Evolutionary conservation across 163 green algal genomes (phyloP), one percentile per base, ranked within the genome.

Genomic region (Chlamydomonas reinhardtii): DNA sequence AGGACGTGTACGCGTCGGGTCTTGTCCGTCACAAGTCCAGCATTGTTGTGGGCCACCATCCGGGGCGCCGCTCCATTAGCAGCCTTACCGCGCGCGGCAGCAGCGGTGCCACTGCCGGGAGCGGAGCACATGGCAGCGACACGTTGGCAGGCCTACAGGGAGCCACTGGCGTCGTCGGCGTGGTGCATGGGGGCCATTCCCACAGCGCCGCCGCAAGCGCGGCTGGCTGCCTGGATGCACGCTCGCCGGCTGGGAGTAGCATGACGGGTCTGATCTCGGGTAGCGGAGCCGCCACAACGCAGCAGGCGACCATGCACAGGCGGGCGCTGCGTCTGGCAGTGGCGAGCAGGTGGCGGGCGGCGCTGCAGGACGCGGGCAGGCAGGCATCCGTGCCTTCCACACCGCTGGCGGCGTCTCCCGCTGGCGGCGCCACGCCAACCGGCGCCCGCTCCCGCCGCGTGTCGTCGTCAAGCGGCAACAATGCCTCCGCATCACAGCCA

Each of bases 321-420:
- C 68, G 66, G 16, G 79, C 79, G 5, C 25, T 85, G 52, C 68
- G 69, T 0, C 16, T 54, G 25, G 79, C 79, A 5, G 79, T 85
- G 22, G 79, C 79, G 9, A 78, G 79, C 54, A 68, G 54, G n/a
- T 85, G 79, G 79, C 68, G 79, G 2, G 79, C 79, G 2, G 79
- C 79, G 32, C 68, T 85, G 79, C 79, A 85, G 68, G 79, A 85
- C 69, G 79, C 79, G 6, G 48, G 71, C 15, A 70, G 68, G 11
- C 64, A 48, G 68, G 69, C 68, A 4, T 85, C 79, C 0, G 14
- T 65, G 29, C 79, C 79, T 25, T 34, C 68, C 5, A 74, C 78
- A 34, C 78, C 78, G n/a, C 37, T 54, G 29, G 11, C 64, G 43
- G 64, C 52, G 52, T 76, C 76, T n/a, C 76, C 76, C 2, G 64